These are phyloP conservation scores for Pseudocercospora fijiensis DNA, from an alignment of 2,329 filamentous ascomycete species.

Conservation along the genomic window DNA sequence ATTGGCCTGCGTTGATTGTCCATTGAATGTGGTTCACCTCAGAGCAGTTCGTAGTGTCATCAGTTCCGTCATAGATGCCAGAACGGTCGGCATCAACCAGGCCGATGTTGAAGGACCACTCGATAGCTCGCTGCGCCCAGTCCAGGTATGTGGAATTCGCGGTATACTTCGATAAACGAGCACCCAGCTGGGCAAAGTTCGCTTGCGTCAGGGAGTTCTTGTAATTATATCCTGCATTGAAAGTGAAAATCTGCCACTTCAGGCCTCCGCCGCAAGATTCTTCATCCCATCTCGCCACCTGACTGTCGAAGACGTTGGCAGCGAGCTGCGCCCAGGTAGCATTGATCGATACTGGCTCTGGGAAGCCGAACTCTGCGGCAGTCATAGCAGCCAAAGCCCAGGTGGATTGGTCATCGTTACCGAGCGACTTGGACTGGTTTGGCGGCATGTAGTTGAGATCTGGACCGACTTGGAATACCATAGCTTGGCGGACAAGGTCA, in stretches of 20 bases:
- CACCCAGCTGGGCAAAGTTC: slow-evolving; percentile 77
- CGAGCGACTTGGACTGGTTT: slow-evolving; percentile 40
- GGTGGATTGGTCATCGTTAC: slow-evolving; percentile 63
- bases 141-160: slow-evolving; percentile 57
- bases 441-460: slow-evolving; percentile 61
- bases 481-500: slow-evolving; percentile 57
- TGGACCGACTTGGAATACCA: slow-evolving; percentile 61
- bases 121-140: slow-evolving; percentile 66
- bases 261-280: slow-evolving; percentile 69
- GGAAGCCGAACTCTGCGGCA: slow-evolving; percentile 74
- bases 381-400: slow-evolving; percentile 80
- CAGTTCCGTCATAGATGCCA: slow-evolving; percentile 62
- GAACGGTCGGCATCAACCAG: slow-evolving; percentile 54
- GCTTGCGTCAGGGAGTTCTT: slow-evolving; percentile 82
- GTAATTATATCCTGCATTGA: slow-evolving; percentile 77
- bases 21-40: slow-evolving; percentile 55
- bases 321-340: slow-evolving; percentile 64
- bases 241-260: slow-evolving; percentile 79
- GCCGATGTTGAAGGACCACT: slow-evolving; percentile 60
- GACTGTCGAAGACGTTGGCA: slow-evolving; percentile 76
- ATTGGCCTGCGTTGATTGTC: slow-evolving; percentile 65
- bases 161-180: slow-evolving; percentile 45
- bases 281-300: slow-evolving; percentile 67
- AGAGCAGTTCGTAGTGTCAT: slow-evolving; percentile 55
- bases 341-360: slow-evolving; percentile 39